Conservation (phyloP, 495 filamentous ascomycete species). For the Xylaria venustula region DNA sequence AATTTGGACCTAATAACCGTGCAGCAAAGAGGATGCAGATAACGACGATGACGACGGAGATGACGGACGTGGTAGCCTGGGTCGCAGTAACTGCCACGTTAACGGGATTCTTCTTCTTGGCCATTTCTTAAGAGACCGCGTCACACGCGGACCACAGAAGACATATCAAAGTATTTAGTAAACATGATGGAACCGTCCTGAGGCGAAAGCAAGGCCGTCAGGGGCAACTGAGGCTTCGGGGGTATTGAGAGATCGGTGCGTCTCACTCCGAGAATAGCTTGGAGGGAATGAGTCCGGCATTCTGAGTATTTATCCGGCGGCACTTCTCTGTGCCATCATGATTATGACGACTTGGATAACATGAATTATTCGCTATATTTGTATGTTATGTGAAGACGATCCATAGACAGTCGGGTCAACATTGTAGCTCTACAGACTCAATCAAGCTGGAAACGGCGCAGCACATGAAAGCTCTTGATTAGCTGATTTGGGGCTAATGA, state of each 20-base stretch:
- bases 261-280: neutral
- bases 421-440: no score
- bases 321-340: neutral
- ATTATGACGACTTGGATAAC: neutral
- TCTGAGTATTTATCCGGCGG: conserved; percentile 2
- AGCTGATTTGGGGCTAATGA: no score
- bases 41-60: neutral
- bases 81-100: neutral
- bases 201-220: neutral
- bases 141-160: neutral
- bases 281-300: neutral
- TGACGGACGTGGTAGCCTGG: neutral
- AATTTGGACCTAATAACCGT: neutral
- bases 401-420: no score
- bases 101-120: neutral
- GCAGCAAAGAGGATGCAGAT: neutral
- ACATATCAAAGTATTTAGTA: neutral
- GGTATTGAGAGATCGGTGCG: neutral
- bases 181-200: no score
- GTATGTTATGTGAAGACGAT: no score
- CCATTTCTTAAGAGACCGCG: neutral
- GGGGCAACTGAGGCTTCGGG: neutral
- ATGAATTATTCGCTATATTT: no score
- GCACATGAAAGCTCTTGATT: no score
- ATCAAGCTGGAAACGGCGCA: no score